Conservation (phyloP, 306 rosid species). For the Acacia melanoxylon region DNA sequence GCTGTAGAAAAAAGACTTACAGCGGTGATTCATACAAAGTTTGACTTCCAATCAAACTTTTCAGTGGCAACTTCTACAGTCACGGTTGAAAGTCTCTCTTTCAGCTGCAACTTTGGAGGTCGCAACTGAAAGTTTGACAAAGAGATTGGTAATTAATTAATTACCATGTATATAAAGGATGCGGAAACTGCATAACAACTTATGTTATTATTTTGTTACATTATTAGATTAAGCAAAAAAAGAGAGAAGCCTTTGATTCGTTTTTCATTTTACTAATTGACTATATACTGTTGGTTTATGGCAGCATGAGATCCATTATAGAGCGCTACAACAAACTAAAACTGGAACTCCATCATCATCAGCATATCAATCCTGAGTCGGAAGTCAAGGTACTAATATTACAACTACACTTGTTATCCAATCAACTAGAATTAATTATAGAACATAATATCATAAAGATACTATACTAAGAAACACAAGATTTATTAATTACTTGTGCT, state of each 20-base stretch:
- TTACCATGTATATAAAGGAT: too few relatives aligned
- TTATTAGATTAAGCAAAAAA: neutral
- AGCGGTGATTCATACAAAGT: too few relatives aligned
- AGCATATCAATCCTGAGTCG: constrained; percentile 44
- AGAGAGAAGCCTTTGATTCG: neutral
- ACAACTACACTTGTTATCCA: neutral
- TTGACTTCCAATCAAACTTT: too few relatives aligned
- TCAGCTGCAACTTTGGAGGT: too few relatives aligned
- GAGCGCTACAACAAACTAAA: constrained; percentile 58
- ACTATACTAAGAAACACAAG: neutral
- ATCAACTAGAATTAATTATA: too few relatives aligned
- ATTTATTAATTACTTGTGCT: too few relatives aligned
- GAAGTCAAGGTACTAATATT: constrained; percentile 52
- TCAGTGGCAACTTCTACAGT: too few relatives aligned
- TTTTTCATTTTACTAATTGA: neutral
- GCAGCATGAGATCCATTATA: constrained; percentile 58
- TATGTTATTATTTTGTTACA: neutral
- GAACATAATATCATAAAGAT: too few relatives aligned
- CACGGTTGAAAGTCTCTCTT: too few relatives aligned
- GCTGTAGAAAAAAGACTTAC: too few relatives aligned
- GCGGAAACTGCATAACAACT: neutral
- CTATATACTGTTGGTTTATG: neutral
- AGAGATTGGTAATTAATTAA: too few relatives aligned
- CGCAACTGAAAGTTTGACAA: too few relatives aligned
- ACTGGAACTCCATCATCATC: constrained; percentile 52